Evolutionary conservation across 805 yeast genomes (phyloP).

Genomic region (Metschnikowia henanensis): DNA sequence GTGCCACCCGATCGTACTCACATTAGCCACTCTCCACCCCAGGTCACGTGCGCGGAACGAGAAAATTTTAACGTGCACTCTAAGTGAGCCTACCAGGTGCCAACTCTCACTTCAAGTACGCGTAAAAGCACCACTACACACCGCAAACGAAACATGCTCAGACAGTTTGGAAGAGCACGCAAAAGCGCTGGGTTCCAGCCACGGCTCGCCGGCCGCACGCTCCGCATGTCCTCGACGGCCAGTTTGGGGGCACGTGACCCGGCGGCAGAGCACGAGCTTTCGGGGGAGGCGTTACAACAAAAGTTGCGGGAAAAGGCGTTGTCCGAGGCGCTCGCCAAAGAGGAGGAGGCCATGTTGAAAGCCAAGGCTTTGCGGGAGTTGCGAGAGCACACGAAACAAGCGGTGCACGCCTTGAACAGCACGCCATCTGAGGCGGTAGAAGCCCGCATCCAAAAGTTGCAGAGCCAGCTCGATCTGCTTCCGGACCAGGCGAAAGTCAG

Average conservation of each 20-base stretch:
- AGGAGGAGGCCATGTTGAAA: constrained; percentile 38
- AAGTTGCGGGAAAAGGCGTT: constrained; percentile 39
- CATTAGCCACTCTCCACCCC: too few relatives aligned
- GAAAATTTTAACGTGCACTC: constrained; percentile 2
- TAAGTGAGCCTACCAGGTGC: background rate
- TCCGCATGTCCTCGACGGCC: background rate
- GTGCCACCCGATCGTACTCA: too few relatives aligned
- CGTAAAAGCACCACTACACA: background rate
- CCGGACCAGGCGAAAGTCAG: constrained; percentile 32
- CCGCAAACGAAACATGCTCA: constrained; percentile 1
- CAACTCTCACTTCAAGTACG: background rate
- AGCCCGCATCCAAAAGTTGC: constrained; percentile 30
- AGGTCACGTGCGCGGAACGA: constrained; percentile 7
- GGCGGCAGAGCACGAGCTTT: background rate
- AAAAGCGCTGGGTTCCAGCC: background rate
- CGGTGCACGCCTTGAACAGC: constrained; percentile 34
- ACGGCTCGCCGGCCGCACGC: background rate
- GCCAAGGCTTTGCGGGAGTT: constrained; percentile 36
- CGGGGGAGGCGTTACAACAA: constrained; percentile 2
- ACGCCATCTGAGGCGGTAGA: constrained; percentile 33
- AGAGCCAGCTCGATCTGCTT: constrained; percentile 28
- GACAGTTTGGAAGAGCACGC: constrained; percentile 2
- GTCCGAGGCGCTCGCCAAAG: constrained; percentile 44
- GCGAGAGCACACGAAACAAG: constrained; percentile 25
- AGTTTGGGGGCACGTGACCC: background rate